Percentiles rank a stretch among this genome's conserved stretches.
These are phyloP conservation scores for Prunus padus DNA, from an alignment of 306 rosid species.

Conservation along the genomic window DNA sequence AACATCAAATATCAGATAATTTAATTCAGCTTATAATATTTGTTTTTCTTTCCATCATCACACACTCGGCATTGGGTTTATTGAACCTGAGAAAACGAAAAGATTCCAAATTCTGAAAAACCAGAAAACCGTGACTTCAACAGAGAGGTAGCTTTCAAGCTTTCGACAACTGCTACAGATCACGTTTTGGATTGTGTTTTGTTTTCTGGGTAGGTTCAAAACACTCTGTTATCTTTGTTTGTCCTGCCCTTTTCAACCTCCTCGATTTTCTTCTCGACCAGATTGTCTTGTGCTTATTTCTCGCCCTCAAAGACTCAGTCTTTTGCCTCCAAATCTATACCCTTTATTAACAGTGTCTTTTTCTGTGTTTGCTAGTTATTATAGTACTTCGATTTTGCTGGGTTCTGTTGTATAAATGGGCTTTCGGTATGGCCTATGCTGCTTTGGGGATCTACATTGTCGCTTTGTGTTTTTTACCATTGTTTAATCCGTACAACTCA, in stretches of 20 bases:
- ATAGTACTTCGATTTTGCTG: not conserved
- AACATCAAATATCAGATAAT: slow-evolving; percentile 6
- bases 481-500: slow-evolving; percentile 20
- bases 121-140: slow-evolving; percentile 32
- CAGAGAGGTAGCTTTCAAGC: slow-evolving; percentile 55
- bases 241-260: slow-evolving; percentile 33
- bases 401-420: slow-evolving; percentile 10
- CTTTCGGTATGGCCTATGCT: slow-evolving; percentile 18
- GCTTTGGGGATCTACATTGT: slow-evolving; percentile 30
- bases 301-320: slow-evolving; percentile 21
- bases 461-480: slow-evolving; percentile 8
- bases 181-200: slow-evolving; percentile 34
- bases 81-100: slow-evolving; percentile 18
- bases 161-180: slow-evolving; percentile 32
- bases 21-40: slow-evolving; percentile 8
- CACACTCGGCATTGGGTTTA: slow-evolving; percentile 7
- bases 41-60: slow-evolving; percentile 20
- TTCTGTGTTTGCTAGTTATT: slow-evolving; percentile 4
- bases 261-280: slow-evolving; percentile 17
- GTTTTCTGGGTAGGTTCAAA: slow-evolving; percentile 44
- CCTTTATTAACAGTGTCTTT: slow-evolving; percentile 14
- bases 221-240: slow-evolving; percentile 36
- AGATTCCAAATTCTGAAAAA: slow-evolving; percentile 31
- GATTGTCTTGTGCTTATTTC: too few species aligned
- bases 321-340: slow-evolving; percentile 22